phyloP scores from a whole-genome alignment of 768 basidiomycete species.

The Termitomyces sp. region DNA sequence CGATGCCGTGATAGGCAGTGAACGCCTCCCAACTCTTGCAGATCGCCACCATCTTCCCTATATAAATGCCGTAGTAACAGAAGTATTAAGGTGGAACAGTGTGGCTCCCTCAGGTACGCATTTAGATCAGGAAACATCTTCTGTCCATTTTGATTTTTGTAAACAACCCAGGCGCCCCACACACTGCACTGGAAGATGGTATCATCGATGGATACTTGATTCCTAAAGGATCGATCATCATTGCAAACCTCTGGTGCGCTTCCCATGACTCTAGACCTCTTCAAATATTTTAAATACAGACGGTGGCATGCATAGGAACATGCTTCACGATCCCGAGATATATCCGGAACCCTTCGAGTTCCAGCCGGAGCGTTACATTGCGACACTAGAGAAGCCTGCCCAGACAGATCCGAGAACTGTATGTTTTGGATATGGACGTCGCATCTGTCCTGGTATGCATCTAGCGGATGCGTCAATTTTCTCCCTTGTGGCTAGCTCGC shows the following conservation, averaged over 20 bases:
- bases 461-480: slow-evolving; percentile 48
- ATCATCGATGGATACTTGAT: slow-evolving; percentile 37
- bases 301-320: slow-evolving; percentile 31
- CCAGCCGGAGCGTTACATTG: slow-evolving; percentile 41
- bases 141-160: not conserved
- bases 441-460: slow-evolving; percentile 42
- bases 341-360: slow-evolving; percentile 47
- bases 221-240: slow-evolving; percentile 42
- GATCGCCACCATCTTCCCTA: slow-evolving; percentile 47
- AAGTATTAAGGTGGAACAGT: slow-evolving; percentile 43
- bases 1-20: slow-evolving; percentile 32
- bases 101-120: slow-evolving; percentile 27
- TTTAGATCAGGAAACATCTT: not conserved
- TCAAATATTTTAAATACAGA: not conserved
- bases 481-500: slow-evolving; percentile 34
- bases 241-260: slow-evolving; percentile 42
- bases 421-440: slow-evolving; percentile 44
- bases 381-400: slow-evolving; percentile 19
- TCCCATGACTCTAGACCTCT: not conserved
- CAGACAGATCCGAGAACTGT: slow-evolving; percentile 35
- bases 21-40: slow-evolving; percentile 30
- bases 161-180: slow-evolving; percentile 32
- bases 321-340: slow-evolving; percentile 42
- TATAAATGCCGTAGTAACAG: slow-evolving; percentile 36
- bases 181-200: slow-evolving; percentile 39